Evolutionary conservation across 495 filamentous ascomycete species (phyloP), one percentile per base, ranked within the genome.

Genomic region (Neurospora sp.): DNA sequence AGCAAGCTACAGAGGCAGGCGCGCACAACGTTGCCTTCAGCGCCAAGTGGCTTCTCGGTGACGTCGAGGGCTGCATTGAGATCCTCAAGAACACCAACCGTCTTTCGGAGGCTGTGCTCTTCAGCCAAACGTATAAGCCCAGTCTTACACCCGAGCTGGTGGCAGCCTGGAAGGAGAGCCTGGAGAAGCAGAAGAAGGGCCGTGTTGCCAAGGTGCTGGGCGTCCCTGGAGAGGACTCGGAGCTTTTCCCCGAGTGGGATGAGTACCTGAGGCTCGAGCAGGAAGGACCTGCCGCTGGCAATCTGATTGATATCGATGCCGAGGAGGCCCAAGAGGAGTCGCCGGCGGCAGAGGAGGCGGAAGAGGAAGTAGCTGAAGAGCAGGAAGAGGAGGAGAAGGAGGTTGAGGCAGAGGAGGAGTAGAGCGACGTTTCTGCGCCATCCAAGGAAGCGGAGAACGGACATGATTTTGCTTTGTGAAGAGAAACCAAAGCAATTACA

Each of bases 161-260:
- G 6, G 82, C 82, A 16, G 81, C 87, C 73, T 98, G 94, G 96
- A 97, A 97, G 82, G 85, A 87, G 39, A 88, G 86, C 38, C 82
- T 98, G 48, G 94, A 97, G 80, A 89, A 90, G 80, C 83, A 82
- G 70, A 94, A 94, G 78, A 97, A 96, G 85, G 88, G 88, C 18
- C 94, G 95, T 75, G 90, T 97, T 6, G 88, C 90, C 14, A 90
- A 93, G 80, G 88, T 92, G 73, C 87, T 98, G 71, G 96, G 92
- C 73, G 86, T 94, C n/a, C 96, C 96, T 0, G 86, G 85, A 7
- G 91, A 94, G 62, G 96, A 99, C 77, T 92, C 91, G 69, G 96
- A 97, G 48, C 84, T 99, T 71, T 99, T 98, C 84, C 94, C 95
- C 0, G 93, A 97, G 77, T 98, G 94, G 95, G 92, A 96, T 0